A percentile compares a stretch with the other conserved stretches of the same genome.
phyloP scores from a whole-genome alignment of 352 stramenopile species.

The Pythium dissimile region DNA sequence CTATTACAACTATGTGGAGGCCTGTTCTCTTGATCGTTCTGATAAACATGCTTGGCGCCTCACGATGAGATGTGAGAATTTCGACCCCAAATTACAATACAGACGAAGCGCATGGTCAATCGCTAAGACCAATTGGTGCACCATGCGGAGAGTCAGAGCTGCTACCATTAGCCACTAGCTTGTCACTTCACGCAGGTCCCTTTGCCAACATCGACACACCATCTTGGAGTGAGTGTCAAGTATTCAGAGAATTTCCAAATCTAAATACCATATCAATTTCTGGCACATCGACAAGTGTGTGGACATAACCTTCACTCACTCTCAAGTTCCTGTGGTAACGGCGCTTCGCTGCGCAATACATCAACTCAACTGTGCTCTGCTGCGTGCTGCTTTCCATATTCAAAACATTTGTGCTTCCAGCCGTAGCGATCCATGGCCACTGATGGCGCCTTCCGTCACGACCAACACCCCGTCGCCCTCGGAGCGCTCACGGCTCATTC shows the following conservation, averaged over 20 bases:
- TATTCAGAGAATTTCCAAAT: neutral
- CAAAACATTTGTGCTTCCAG: neutral
- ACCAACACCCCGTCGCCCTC: slow-evolving; percentile 1
- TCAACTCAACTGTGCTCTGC: too few species aligned
- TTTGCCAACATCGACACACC: neutral
- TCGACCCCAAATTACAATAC: too few species aligned
- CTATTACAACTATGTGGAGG: too few species aligned
- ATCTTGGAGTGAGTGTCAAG: neutral
- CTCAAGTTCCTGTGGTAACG: neutral
- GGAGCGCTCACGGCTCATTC: slow-evolving; percentile 6
- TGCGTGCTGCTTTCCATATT: too few species aligned
- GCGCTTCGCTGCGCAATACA: too few species aligned
- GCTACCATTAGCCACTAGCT: too few species aligned
- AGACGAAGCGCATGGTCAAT: too few species aligned
- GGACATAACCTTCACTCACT: neutral
- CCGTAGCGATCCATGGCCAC: neutral
- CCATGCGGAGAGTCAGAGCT: too few species aligned
- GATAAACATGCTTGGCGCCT: too few species aligned
- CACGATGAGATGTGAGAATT: too few species aligned
- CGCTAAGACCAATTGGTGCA: too few species aligned
- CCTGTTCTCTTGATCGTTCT: too few species aligned
- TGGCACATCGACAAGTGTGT: neutral
- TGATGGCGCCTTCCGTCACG: slow-evolving; percentile 1
- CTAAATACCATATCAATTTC: neutral
- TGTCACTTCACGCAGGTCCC: neutral